Conservation (phyloP, 352 stramenopile species). For the Thalassiosira exigua region DNA sequence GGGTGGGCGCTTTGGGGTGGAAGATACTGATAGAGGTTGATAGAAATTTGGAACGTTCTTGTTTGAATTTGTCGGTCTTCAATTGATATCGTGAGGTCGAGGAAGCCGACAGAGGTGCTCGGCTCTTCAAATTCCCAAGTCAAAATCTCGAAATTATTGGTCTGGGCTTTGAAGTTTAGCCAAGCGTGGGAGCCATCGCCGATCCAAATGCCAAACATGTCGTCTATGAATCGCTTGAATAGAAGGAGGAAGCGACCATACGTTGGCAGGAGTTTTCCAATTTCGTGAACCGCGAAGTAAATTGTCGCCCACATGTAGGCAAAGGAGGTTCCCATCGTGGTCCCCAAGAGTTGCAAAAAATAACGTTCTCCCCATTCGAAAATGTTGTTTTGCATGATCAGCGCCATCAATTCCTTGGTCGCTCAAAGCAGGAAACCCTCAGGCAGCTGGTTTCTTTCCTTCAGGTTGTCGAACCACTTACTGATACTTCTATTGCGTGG, state of each 20-base stretch:
- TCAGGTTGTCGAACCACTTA: too few species aligned
- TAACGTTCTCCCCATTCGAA: constrained; percentile 22
- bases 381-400: constrained; percentile 33
- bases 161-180: neutral
- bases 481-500: too few species aligned
- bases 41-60: too few species aligned
- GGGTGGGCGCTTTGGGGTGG: too few species aligned
- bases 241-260: constrained; percentile 16
- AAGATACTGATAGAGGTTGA: too few species aligned
- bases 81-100: too few species aligned
- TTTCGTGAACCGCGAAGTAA: constrained; percentile 32
- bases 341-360: constrained; percentile 23
- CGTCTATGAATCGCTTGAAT: constrained; percentile 33
- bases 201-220: constrained; percentile 40
- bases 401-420: neutral
- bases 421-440: too few species aligned
- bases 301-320: constrained; percentile 22
- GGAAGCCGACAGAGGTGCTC: too few species aligned
- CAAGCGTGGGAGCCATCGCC: neutral
- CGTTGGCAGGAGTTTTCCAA: constrained; percentile 1
- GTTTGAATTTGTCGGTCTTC: too few species aligned
- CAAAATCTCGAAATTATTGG: constrained; percentile 16
- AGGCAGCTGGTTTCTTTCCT: too few species aligned
- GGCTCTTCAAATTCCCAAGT: too few species aligned
- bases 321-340: constrained; percentile 28